These are phyloP conservation scores for Mycena citricolor DNA, from an alignment of 1,284 basidiomycete species.

Conservation along the genomic window DNA sequence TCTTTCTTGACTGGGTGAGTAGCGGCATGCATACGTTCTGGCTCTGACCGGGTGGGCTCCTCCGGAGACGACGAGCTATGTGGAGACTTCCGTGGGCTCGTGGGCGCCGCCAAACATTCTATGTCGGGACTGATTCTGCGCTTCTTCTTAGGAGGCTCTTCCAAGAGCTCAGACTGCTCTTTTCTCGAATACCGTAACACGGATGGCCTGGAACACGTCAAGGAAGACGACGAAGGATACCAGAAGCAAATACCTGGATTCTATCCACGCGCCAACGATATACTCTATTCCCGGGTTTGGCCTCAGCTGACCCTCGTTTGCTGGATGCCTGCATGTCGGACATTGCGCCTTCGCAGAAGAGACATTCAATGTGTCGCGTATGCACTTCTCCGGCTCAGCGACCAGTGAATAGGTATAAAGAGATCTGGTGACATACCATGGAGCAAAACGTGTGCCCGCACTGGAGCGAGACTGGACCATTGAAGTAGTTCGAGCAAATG, in stretches of 20 bases:
- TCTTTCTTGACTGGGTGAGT: not conserved
- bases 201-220: constrained; percentile 34
- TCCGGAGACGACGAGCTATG: too few species aligned
- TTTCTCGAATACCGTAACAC: constrained; percentile 40
- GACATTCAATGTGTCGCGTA: constrained; percentile 51
- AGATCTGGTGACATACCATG: constrained; percentile 44
- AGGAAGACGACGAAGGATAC: not conserved
- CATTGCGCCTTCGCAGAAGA: constrained; percentile 51
- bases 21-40: constrained; percentile 4
- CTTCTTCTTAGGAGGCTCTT: constrained; percentile 27
- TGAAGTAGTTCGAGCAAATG: constrained; percentile 70
- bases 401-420: not conserved
- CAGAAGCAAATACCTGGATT: constrained; percentile 49
- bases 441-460: constrained; percentile 82
- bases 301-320: constrained; percentile 58
- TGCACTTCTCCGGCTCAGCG: too few species aligned
- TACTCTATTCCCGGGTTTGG: constrained; percentile 62
- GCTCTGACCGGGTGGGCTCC: too few species aligned
- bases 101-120: constrained; percentile 11
- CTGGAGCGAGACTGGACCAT: constrained; percentile 64
- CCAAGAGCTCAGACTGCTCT: constrained; percentile 24
- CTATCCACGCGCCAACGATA: constrained; percentile 59
- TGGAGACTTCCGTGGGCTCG: too few species aligned
- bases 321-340: constrained; percentile 58
- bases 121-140: constrained; percentile 29